phyloP scores from a whole-genome alignment of 306 rosid species.

The Canavalia ensiformis region DNA sequence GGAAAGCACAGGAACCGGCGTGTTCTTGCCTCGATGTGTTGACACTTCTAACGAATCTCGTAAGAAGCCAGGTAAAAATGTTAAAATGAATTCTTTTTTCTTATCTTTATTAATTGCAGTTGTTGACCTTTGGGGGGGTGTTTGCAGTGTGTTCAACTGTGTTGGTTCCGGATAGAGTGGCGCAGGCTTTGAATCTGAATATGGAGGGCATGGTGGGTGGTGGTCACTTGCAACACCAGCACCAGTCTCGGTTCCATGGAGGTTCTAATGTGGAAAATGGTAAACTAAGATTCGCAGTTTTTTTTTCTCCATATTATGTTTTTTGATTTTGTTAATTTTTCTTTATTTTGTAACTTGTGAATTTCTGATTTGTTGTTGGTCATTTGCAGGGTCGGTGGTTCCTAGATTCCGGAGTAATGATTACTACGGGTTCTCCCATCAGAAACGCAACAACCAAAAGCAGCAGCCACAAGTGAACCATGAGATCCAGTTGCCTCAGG shows the following conservation, averaged over 20 bases:
- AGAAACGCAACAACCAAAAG: slow-evolving; percentile 48
- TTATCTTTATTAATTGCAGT: background rate
- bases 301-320: background rate
- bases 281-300: background rate
- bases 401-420: slow-evolving; percentile 24
- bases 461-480: slow-evolving; percentile 50
- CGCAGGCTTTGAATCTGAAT: slow-evolving; percentile 68
- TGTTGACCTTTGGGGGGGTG: background rate
- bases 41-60: slow-evolving; percentile 46
- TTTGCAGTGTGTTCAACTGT: slow-evolving; percentile 63
- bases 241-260: slow-evolving; percentile 48
- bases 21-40: slow-evolving; percentile 75
- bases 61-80: slow-evolving; percentile 59
- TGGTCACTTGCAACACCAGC: slow-evolving; percentile 38
- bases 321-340: accelerated
- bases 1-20: slow-evolving; percentile 85
- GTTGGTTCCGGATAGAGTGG: slow-evolving; percentile 75
- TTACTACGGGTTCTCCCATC: slow-evolving; percentile 38
- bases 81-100: background rate
- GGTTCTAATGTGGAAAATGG: slow-evolving; percentile 54
- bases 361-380: background rate
- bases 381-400: slow-evolving; percentile 47
- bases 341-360: background rate
- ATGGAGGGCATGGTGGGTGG: slow-evolving; percentile 47
- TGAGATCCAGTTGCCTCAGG: slow-evolving; percentile 77